Evolutionary conservation across 2,329 filamentous ascomycete species (phyloP), one percentile per base, ranked within the genome.

Genomic region (Trichoderma sp.): DNA sequence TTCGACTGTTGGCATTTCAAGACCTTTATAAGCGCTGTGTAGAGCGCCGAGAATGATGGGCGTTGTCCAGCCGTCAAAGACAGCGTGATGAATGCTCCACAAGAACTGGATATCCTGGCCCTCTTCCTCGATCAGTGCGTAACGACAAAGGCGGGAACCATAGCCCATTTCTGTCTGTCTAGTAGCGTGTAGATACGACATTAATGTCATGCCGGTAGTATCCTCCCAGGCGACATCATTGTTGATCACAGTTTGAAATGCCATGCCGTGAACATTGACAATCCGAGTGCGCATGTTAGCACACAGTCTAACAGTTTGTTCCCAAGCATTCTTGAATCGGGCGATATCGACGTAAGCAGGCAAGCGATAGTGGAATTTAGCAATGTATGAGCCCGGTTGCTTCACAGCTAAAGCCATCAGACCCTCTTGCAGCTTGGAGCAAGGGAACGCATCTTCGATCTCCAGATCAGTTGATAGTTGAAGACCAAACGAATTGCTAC

Each of bases 381-480:
- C 77, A n/a, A 83, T 76, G 56, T 84, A 84, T 0, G 78, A 78
- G 1, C 79, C 81, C 3, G 73, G 57, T 8, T 79, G 75, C 34
- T 78, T 77, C 47, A 75, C 76, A 2, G 81, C 77, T 2, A 82
- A 74, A 1, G 80, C 78, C 74, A 76, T 76, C 12, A 76, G 57
- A 28, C 75, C 75, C 7, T 73, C 72, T 1, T 76, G 75, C 14
- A 76, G 71, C 24, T 74, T 72, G 2, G 73, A 74, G 26, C 75
- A 74, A 6, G 75, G 75, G 12, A 73, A 76, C 26, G 75, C 64
- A 60, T 76, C 75, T 21, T 74, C 70, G 3, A 76, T 68, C 7
- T 64, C 57, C 64, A 39, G 39, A 3, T n/a, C 51, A 8, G 26
- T 9, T 11, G 39, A 28, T 9, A 72, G 6, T 0, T 24, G 24